phyloP scores from a whole-genome alignment of 2,329 filamentous ascomycete genomes.

The Raffaelea albimanens region DNA sequence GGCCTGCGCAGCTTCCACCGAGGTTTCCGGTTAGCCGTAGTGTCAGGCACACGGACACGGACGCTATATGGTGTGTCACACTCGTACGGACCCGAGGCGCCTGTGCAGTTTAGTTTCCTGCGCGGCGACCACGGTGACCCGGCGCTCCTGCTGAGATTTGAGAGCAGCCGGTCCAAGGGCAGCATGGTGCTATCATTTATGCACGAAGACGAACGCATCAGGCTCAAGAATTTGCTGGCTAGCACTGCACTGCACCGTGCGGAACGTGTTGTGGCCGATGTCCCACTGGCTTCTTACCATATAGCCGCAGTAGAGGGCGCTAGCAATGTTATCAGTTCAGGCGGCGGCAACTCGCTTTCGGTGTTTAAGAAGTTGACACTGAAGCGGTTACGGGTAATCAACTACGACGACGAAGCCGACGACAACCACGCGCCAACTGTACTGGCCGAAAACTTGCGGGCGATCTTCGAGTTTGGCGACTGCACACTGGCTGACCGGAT shows the following conservation, averaged over 20 bases:
- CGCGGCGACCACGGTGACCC: slow-evolving; percentile 62
- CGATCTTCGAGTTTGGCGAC: slow-evolving; percentile 66
- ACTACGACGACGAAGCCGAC: slow-evolving; percentile 55
- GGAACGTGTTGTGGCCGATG: slow-evolving; percentile 63
- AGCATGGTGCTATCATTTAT: slow-evolving; percentile 71
- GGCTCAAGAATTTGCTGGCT: slow-evolving; percentile 63
- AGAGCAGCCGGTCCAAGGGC: slow-evolving; percentile 55
- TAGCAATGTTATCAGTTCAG: slow-evolving; percentile 20
- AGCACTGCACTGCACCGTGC: slow-evolving; percentile 59
- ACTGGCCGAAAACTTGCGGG: slow-evolving; percentile 64
- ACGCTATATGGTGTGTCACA: slow-evolving; percentile 70
- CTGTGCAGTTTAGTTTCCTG: slow-evolving; percentile 70
- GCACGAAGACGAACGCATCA: slow-evolving; percentile 59
- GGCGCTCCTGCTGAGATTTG: slow-evolving; percentile 61
- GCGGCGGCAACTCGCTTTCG: slow-evolving; percentile 37
- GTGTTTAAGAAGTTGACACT: slow-evolving; percentile 47
- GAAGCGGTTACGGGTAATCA: slow-evolving; percentile 63
- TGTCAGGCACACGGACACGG: slow-evolving; percentile 69
- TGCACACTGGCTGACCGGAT: slow-evolving; percentile 76
- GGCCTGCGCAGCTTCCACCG: slow-evolving; percentile 65
- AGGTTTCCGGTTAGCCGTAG: slow-evolving; percentile 68
- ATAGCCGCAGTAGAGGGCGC: background rate
- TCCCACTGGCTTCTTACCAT: slow-evolving; percentile 51
- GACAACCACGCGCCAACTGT: slow-evolving; percentile 54
- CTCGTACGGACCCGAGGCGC: slow-evolving; percentile 51